Base-by-base conservation (phyloP, 1,284 basidiomycete species). In the Boletus semigastroideus region DNA sequence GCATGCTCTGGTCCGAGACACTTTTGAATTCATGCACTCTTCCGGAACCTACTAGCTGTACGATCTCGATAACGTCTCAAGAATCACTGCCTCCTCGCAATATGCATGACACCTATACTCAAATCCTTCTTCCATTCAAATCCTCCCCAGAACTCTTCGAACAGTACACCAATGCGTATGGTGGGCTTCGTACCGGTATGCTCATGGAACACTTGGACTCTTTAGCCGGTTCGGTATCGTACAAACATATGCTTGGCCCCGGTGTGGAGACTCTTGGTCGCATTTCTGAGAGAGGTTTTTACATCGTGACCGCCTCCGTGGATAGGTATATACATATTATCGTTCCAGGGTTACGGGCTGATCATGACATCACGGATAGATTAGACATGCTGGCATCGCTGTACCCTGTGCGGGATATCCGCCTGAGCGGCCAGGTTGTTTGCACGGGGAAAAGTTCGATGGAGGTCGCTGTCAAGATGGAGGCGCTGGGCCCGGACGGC, bases 391-490 rank as follows among this genome's bases (percentile, higher is more conserved):
- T 87, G 11, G 71, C 78, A 1, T 73, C 78, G 11, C 67, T 88
- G 12, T 68, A 80, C 51, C 80, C 84, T 8, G 69, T 77, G 13
- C 76, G 85, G 49, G 87, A 92, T 65, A 74, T 92, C 30, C 77
- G 85, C 20, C 73, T 92, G 38, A 85, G 84, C 38, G 90, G 90
- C 0, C 89, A 92, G 61, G 88, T 92, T 20, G 86, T 90, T 22
- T 87, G 87, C 62, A 87, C 87, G 0, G 90, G 90, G 1, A 76
- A 69, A 36, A 88, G 84, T 52, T 89, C 86, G 0, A 89, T 92
- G 82, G 90, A 92, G 64, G 83, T 92, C 25, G 87, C 83, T 3
- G 86, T 92, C 33, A 88, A 86, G 64, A 89, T 92, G 85, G 87
- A 92, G 64, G 83, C 77, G 17, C 64, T 87, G 36, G 73, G 75